phyloP scores from a whole-genome alignment of 139 green algal species.

The Chlamydomonas incerta region DNA sequence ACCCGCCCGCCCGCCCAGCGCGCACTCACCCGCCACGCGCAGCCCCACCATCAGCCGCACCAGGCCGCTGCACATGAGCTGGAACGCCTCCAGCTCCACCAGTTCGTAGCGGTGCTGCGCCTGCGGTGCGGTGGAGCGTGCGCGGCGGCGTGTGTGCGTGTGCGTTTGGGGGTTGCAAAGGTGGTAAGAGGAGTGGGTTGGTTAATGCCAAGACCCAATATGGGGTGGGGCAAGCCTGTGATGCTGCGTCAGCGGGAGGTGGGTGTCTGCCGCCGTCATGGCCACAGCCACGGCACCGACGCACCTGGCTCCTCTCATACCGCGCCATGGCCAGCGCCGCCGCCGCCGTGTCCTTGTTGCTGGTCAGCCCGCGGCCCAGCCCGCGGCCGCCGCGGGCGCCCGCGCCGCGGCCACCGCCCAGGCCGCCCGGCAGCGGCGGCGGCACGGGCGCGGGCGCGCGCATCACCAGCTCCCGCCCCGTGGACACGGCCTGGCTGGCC shows the following conservation, averaged over 20 bases:
- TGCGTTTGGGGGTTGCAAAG: no score
- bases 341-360: background rate
- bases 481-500: background rate
- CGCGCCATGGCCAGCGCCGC: background rate
- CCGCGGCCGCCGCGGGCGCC: background rate
- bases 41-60: constrained; percentile 50
- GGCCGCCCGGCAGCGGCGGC: background rate
- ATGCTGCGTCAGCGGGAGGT: no score
- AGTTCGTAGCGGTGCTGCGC: constrained; percentile 16
- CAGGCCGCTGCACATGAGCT: constrained; percentile 61
- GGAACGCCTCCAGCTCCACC: constrained; percentile 30
- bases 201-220: no score
- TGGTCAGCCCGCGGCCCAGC: background rate
- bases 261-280: no score
- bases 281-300: no score
- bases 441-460: background rate
- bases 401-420: background rate
- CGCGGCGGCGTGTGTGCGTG: no score
- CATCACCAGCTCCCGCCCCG: background rate
- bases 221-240: no score
- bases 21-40: background rate
- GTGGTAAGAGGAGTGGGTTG: background rate
- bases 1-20: no score
- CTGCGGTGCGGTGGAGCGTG: constrained; percentile 37
- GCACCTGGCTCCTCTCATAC: background rate